phyloP scores from a whole-genome alignment of 441 rosid genomes.

The Adansonia madagascariensis region DNA sequence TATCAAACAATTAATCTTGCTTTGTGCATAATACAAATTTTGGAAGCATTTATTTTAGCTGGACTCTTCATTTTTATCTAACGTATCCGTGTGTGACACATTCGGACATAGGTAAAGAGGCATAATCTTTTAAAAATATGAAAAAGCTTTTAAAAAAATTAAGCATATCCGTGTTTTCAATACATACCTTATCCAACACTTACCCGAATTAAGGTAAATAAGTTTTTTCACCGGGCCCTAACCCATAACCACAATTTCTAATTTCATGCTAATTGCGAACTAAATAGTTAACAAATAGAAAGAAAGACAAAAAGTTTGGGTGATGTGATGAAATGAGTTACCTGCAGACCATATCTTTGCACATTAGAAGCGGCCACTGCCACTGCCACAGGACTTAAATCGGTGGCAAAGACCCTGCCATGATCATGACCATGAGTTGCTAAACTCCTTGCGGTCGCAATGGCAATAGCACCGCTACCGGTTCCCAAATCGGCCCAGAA shows the following conservation, averaged over 20 bases:
- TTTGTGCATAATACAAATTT: not conserved
- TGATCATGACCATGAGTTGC: not conserved
- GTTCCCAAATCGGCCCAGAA: conserved; percentile 40
- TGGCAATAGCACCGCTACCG: conserved; percentile 25
- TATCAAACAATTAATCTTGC: not conserved
- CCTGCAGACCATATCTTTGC: conserved; percentile 72
- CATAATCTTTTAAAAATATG: no score
- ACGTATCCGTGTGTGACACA: no score
- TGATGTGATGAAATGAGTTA: conserved; percentile 22
- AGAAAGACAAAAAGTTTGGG: not conserved
- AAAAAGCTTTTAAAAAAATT: no score
- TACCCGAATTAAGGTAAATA: no score
- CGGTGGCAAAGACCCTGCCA: conserved; percentile 76
- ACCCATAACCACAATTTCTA: not conserved
- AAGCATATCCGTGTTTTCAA: no score
- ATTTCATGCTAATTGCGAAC: not conserved
- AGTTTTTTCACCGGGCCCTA: not conserved
- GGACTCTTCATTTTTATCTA: no score
- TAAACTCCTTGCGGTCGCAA: conserved; percentile 20
- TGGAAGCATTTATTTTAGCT: not conserved
- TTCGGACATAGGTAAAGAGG: no score
- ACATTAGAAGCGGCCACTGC: conserved; percentile 65
- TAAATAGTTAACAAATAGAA: not conserved
- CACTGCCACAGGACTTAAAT: conserved; percentile 69
- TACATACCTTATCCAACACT: no score